Percentiles rank a stretch among this genome's conserved stretches.
These are phyloP conservation scores for Russula dissimulans DNA, from an alignment of 768 basidiomycete species.

Conservation along the genomic window DNA sequence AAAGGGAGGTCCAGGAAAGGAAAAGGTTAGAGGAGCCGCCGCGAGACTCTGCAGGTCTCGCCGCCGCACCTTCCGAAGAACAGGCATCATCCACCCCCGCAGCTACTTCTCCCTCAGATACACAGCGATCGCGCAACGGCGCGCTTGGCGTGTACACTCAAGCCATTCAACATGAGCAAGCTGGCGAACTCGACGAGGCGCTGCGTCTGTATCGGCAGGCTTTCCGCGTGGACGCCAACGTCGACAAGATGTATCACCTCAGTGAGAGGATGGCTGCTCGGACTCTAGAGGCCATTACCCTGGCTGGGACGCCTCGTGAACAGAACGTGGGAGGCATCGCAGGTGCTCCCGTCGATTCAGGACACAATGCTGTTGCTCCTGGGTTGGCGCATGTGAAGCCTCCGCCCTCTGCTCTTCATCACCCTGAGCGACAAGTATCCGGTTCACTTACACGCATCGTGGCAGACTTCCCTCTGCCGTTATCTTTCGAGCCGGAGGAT, in stretches of 20 bases:
- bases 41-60: not conserved
- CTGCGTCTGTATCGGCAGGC: constrained; percentile 68
- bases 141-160: constrained; percentile 60
- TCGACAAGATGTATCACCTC: constrained; percentile 60
- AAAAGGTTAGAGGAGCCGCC: not conserved
- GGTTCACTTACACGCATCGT: constrained; percentile 41
- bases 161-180: constrained; percentile 68
- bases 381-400: not conserved
- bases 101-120: not conserved
- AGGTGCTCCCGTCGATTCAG: not conserved
- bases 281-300: not conserved
- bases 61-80: not conserved
- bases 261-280: constrained; percentile 34
- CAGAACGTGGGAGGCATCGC: not conserved
- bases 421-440: constrained; percentile 25
- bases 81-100: not conserved
- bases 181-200: constrained; percentile 67
- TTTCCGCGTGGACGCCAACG: constrained; percentile 66
- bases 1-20: constrained; percentile 44
- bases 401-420: constrained; percentile 5
- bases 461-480: constrained; percentile 36
- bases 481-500: constrained; percentile 61
- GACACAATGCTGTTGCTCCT: constrained; percentile 2
- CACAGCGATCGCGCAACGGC: constrained; percentile 25
- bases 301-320: not conserved